phyloP scores from a whole-genome alignment of 2,329 filamentous ascomycete species.

The Fusarium foetens region DNA sequence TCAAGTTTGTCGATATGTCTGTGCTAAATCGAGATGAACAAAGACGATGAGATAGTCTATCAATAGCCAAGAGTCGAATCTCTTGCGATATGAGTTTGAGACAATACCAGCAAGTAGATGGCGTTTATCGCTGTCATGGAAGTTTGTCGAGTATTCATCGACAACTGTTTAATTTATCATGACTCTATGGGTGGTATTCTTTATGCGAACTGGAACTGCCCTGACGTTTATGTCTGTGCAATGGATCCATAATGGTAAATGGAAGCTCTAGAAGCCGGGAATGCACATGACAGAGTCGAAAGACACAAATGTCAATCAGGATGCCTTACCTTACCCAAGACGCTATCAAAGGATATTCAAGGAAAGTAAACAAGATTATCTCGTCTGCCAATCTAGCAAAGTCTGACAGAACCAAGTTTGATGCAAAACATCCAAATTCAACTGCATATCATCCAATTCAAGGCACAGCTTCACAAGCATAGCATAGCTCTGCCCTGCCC shows the following conservation, averaged over 20 bases:
- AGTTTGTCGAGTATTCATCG: background rate
- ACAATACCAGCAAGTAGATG: background rate
- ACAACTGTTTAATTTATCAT: conserved; percentile 14
- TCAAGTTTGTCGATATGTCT: conserved; percentile 10
- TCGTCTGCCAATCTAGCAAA: background rate
- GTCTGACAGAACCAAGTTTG: conserved; percentile 26
- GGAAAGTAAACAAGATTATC: conserved; percentile 12
- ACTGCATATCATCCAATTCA: conserved; percentile 39
- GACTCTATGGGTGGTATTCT: conserved; percentile 20
- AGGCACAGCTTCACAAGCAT: conserved; percentile 34
- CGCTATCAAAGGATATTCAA: background rate
- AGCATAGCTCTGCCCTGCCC: conserved; percentile 19
- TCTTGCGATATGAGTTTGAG: conserved; percentile 6
- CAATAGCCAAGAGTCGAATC: background rate
- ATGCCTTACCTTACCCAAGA: background rate
- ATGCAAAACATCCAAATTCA: conserved; percentile 39
- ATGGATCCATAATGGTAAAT: conserved; percentile 17
- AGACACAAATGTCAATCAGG: background rate
- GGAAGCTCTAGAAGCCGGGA: conserved; percentile 30
- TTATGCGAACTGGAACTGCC: conserved; percentile 40
- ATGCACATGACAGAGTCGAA: conserved; percentile 13
- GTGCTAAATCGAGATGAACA: conserved; percentile 25
- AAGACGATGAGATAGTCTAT: conserved; percentile 16
- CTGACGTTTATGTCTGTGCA: conserved; percentile 41
- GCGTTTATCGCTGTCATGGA: background rate